phyloP scores from a whole-genome alignment of 2,329 filamentous ascomycete species.

The Cercospora sp. region DNA sequence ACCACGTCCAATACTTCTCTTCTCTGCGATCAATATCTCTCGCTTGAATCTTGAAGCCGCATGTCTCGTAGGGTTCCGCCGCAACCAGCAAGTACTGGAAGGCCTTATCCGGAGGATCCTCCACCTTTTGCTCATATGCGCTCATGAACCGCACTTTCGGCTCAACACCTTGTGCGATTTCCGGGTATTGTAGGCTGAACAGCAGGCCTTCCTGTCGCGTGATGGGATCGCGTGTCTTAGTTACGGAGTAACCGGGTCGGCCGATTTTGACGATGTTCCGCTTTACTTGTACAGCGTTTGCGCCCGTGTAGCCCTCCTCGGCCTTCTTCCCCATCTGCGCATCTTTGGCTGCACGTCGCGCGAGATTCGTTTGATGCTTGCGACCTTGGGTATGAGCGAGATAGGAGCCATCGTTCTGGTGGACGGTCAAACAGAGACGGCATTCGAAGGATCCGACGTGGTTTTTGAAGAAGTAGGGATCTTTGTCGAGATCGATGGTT shows the following conservation, averaged over 20 bases:
- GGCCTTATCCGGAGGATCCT: constrained; percentile 85
- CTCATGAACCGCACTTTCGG: constrained; percentile 96
- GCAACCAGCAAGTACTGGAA: constrained; percentile 95
- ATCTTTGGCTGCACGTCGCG: constrained; percentile 90
- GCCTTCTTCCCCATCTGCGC: constrained; percentile 77
- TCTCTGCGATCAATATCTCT: constrained; percentile 88
- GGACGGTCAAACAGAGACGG: constrained; percentile 91
- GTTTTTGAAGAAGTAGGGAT: constrained; percentile 99
- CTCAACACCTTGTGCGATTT: constrained; percentile 72
- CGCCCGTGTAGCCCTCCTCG: constrained; percentile 64
- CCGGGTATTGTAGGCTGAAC: constrained; percentile 96
- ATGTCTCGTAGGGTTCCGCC: constrained; percentile 97
- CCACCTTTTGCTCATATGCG: constrained; percentile 91
- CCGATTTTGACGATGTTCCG: constrained; percentile 93
- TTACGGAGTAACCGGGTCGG: constrained; percentile 94
- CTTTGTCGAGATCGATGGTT: constrained; percentile 98
- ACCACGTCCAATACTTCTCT: constrained; percentile 90
- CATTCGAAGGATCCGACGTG: constrained; percentile 98
- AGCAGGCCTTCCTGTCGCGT: constrained; percentile 85
- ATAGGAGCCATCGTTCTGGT: constrained; percentile 98
- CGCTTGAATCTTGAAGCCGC: constrained; percentile 92
- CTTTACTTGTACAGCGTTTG: constrained; percentile 69
- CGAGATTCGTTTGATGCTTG: constrained; percentile 98
- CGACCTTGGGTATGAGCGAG: constrained; percentile 97
- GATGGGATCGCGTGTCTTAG: constrained; percentile 86